These are phyloP conservation scores for Taphrina deformans DNA, from an alignment of 1,139 yeast genomes.

Conservation along the genomic window DNA sequence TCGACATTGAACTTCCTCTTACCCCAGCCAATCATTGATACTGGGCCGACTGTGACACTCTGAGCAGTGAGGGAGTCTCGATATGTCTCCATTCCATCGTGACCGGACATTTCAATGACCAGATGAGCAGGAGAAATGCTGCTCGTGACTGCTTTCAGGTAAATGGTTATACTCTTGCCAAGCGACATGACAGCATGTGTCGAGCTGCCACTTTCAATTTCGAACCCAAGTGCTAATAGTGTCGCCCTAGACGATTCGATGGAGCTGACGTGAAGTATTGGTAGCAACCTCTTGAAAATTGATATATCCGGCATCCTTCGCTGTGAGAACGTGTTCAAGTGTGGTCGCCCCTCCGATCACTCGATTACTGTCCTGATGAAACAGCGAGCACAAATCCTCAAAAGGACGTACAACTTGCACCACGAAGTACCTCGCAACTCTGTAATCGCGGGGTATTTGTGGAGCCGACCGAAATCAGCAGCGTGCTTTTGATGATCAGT, in stretches of 20 bases:
- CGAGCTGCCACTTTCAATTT: constrained; percentile 9
- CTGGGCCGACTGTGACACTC: neutral
- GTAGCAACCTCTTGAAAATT: neutral
- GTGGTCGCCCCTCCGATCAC: too few species aligned
- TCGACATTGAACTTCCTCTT: constrained; percentile 3
- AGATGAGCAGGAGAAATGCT: neutral
- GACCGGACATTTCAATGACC: neutral
- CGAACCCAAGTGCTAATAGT: constrained; percentile 1
- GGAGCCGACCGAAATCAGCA: neutral
- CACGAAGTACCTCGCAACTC: neutral
- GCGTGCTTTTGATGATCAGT: too few species aligned
- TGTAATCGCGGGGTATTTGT: neutral
- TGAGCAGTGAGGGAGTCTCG: neutral
- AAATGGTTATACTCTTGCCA: neutral
- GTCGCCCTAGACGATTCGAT: neutral
- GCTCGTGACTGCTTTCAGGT: neutral
- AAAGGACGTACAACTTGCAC: too few species aligned
- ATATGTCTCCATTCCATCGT: neutral
- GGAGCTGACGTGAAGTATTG: neutral
- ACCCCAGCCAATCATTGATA: constrained; percentile 18
- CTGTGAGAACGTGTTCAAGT: too few species aligned
- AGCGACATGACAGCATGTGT: neutral
- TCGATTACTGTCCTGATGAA: too few species aligned
- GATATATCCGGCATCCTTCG: neutral
- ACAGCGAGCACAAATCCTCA: too few species aligned